These are phyloP conservation scores for Jatropha multifida DNA, from an alignment of 441 rosid species.

Conservation along the genomic window DNA sequence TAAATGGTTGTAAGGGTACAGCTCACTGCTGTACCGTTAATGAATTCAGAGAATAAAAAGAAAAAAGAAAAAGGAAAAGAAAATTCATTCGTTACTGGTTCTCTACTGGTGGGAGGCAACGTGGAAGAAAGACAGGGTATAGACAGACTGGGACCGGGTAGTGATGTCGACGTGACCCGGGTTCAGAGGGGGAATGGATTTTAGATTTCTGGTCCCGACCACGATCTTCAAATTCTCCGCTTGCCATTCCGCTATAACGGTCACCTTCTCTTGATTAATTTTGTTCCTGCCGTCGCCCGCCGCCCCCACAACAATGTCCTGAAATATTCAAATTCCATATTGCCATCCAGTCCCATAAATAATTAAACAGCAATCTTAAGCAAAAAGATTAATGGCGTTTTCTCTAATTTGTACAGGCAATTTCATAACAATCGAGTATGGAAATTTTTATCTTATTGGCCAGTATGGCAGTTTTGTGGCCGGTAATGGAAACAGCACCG, in stretches of 20 bases:
- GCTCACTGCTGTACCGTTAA: neutral
- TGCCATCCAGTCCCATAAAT: too few species aligned
- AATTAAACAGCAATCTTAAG: too few species aligned
- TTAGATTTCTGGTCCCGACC: slow-evolving; percentile 38
- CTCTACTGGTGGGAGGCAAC: neutral
- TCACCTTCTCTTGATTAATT: neutral
- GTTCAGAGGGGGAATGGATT: slow-evolving; percentile 16
- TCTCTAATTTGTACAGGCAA: neutral
- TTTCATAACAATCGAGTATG: neutral
- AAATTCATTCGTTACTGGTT: neutral
- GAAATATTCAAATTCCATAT: too few species aligned
- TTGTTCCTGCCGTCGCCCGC: neutral
- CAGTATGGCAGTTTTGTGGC: neutral
- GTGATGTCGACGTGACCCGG: slow-evolving; percentile 27
- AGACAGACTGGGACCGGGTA: neutral
- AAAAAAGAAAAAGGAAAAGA: neutral
- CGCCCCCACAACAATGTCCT: too few species aligned
- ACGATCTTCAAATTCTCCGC: neutral
- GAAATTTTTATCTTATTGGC: neutral
- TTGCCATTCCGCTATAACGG: slow-evolving; percentile 14
- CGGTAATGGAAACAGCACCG: neutral
- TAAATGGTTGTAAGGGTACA: neutral
- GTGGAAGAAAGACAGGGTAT: neutral
- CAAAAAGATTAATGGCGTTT: neutral
- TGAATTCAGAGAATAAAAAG: neutral